Evolutionary conservation across 192 early-diverging fungal species (phyloP), one percentile per base, ranked within the genome.

Genomic region (Coemansia sp.): DNA sequence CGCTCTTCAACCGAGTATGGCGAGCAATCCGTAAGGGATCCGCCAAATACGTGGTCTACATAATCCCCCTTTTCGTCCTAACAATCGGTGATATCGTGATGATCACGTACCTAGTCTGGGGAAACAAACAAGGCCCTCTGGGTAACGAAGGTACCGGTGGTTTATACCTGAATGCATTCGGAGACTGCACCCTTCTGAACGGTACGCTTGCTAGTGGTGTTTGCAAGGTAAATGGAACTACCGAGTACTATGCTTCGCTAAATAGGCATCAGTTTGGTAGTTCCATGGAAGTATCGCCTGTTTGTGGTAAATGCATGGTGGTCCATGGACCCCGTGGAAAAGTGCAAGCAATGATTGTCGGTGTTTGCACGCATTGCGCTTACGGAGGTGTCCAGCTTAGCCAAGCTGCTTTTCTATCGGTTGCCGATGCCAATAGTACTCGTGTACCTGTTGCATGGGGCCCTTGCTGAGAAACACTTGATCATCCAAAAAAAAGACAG

Each of bases 391-490:
- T 83, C 14, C 67, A 72, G 54, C 58, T 83, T 36, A 79, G 72
- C n/a, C 64, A 62, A 19, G 22, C 15, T 14, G 57, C 74, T 5
- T 79, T 83, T 60, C 65, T 58, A 44, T 23, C 71, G 53, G 55
- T 83, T 65, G 75, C 68, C 6, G 62, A 64, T 19, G 27, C 52
- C 28, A 54, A 66, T 23, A 48, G 53, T 25, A 65, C 61, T 19
- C 62, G 72, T 2, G 65, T 55, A 4, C 64, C 69, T 20, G 73
- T 83, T 62, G 67, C 44, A 2, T 83, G 81, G 81, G 59, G 47
- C 2, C 59, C 59, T 22, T 61, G 48, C 31, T 61, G 23, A 28
- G 15, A 13, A n/a, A n/a, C n/a, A n/a, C 14, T 34, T 9, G 5
- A 34, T 34, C 33, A 34, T 11, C n/a, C n/a, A n/a, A n/a, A n/a